A percentile compares a stretch with the other conserved stretches of the same genome.
Conservation (phyloP, 768 basidiomycete species). For the Hericium rajendrae region DNA sequence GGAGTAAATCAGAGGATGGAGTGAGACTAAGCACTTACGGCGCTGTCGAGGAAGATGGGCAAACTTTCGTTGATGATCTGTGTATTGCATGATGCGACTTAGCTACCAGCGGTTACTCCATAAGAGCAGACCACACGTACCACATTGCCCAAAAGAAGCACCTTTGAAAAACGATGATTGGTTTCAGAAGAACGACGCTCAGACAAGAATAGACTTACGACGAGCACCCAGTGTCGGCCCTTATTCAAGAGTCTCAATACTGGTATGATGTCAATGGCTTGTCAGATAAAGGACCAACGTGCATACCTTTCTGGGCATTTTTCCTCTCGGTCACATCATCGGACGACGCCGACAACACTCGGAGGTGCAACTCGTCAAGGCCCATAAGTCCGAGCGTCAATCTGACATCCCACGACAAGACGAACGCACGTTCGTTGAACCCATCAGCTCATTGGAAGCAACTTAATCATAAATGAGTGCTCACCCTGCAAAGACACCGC, state of each 20-base stretch:
- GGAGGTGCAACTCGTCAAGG: constrained; percentile 81
- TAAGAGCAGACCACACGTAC: constrained; percentile 29
- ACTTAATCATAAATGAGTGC: constrained; percentile 13
- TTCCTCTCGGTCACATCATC: constrained; percentile 57
- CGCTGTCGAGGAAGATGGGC: constrained; percentile 74
- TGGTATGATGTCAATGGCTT: constrained; percentile 7
- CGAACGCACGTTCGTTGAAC: not conserved
- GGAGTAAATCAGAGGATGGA: not conserved
- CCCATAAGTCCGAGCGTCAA: constrained; percentile 92
- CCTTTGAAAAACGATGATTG: constrained; percentile 28
- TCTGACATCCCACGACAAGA: constrained; percentile 29
- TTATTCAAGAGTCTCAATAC: constrained; percentile 40
- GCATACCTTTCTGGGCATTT: constrained; percentile 61
- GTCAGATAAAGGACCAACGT: not conserved
- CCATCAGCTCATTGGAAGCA: not conserved
- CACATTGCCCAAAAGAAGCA: constrained; percentile 83
- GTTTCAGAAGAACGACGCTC: constrained; percentile 8
- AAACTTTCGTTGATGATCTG: constrained; percentile 79
- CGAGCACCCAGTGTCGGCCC: constrained; percentile 77
- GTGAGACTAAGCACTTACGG: constrained; percentile 24
- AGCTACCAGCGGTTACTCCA: too few species aligned
- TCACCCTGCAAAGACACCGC: constrained; percentile 91
- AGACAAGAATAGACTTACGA: constrained; percentile 36
- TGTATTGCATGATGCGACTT: not conserved
- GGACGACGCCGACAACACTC: constrained; percentile 76